Conservation (phyloP, 2,329 filamentous ascomycete species). For the Curvularia eragrostidis region DNA sequence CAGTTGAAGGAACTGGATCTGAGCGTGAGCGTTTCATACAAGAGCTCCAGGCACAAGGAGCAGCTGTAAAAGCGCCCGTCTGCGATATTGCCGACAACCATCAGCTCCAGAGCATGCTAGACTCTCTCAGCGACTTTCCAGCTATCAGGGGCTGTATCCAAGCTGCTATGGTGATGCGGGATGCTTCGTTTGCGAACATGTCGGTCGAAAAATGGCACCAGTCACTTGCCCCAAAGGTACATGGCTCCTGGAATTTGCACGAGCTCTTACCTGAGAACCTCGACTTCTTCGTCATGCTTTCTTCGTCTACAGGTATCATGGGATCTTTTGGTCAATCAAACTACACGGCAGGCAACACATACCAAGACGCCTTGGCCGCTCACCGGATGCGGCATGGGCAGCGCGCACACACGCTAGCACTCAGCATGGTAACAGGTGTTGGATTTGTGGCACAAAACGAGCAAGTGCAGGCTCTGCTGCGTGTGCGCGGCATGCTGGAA, state of each 20-base stretch:
- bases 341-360: constrained; percentile 37
- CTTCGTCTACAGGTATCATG: constrained; percentile 28
- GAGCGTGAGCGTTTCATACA: constrained; percentile 14
- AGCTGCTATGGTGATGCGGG: constrained; percentile 29
- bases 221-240: constrained; percentile 38
- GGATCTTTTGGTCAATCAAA: constrained; percentile 31
- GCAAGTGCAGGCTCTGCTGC: constrained; percentile 19
- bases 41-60: constrained; percentile 17
- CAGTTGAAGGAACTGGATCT: constrained; percentile 11
- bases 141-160: constrained; percentile 35
- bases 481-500: constrained; percentile 17
- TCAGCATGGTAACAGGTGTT: constrained; percentile 24
- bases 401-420: constrained; percentile 25
- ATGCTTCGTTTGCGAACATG: constrained; percentile 33
- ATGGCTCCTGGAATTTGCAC: constrained; percentile 44
- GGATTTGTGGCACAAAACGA: constrained; percentile 26
- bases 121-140: constrained; percentile 20
- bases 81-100: constrained; percentile 27
- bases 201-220: constrained; percentile 18
- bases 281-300: constrained; percentile 38
- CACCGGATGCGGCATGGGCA: constrained; percentile 27
- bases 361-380: constrained; percentile 32
- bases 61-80: constrained; percentile 15
- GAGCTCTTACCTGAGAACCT: constrained; percentile 19
- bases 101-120: constrained; percentile 13